These are phyloP conservation scores for Phytopythium chamaehyphon DNA, from an alignment of 352 stramenopile species.

Conservation along the genomic window DNA sequence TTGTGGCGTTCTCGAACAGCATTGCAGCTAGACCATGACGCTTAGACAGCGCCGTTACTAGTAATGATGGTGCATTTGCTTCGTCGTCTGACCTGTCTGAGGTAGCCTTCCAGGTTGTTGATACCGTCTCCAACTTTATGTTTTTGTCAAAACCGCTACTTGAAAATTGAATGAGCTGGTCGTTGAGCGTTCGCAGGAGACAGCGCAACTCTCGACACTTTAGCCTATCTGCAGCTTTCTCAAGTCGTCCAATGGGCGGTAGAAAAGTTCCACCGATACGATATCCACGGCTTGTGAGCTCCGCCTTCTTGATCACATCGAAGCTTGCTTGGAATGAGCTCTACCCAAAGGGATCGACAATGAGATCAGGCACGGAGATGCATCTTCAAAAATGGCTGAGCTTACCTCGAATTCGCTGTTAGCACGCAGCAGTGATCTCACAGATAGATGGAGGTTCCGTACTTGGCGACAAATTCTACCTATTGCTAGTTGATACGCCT, in stretches of 20 bases:
- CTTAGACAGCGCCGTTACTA: slow-evolving; percentile 50
- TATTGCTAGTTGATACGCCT: no score
- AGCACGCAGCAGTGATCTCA: no score
- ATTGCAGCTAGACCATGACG: slow-evolving; percentile 31
- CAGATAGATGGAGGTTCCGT: no score
- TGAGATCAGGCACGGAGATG: background rate
- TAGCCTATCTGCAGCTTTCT: slow-evolving; percentile 20
- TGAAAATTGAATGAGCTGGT: slow-evolving; percentile 21
- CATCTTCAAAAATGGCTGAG: background rate
- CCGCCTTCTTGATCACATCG: slow-evolving; percentile 51
- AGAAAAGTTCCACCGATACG: slow-evolving; percentile 36
- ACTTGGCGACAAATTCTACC: background rate
- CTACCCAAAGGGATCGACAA: slow-evolving; percentile 2
- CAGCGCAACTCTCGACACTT: slow-evolving; percentile 37
- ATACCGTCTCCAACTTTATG: background rate
- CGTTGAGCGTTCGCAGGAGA: slow-evolving; percentile 39
- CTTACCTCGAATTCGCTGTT: no score
- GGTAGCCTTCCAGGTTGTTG: background rate
- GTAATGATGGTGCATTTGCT: slow-evolving; percentile 34
- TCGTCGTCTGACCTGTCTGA: background rate
- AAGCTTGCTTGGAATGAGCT: slow-evolving; percentile 27
- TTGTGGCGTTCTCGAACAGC: slow-evolving; percentile 34
- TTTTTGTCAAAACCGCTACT: slow-evolving; percentile 1
- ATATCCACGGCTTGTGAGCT: slow-evolving; percentile 50
- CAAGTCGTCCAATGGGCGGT: slow-evolving; percentile 50